Evolutionary conservation across 768 basidiomycete species (phyloP).

Genomic region (Pleurotus djamor): DNA sequence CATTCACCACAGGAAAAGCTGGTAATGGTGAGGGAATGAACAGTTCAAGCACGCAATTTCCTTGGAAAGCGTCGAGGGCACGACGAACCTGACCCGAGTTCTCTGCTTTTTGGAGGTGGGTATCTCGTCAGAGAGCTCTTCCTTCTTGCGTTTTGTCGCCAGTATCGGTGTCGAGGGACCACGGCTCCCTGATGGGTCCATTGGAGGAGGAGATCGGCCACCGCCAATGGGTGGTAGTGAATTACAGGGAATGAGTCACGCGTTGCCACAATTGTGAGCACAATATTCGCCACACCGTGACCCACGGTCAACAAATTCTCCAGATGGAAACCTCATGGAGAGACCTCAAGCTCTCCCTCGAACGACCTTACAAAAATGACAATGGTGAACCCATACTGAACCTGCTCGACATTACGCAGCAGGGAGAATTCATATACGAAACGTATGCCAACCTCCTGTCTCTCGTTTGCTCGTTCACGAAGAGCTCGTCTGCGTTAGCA

Average conservation of each 20-base stretch:
- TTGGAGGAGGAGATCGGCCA: conserved; percentile 32
- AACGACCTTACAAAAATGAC: conserved; percentile 82
- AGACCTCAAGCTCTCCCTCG: conserved; percentile 65
- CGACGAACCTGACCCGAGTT: conserved; percentile 70
- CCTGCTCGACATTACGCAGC: conserved; percentile 66
- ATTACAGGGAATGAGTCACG: conserved; percentile 6
- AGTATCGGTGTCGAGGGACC: conserved; percentile 21
- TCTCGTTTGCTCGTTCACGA: conserved; percentile 9
- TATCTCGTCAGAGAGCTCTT: conserved; percentile 51
- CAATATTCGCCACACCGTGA: neutral
- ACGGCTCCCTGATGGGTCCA: conserved; percentile 15
- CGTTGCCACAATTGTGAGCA: neutral
- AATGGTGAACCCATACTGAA: conserved; percentile 58
- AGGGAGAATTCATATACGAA: conserved; percentile 70
- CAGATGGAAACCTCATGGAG: conserved; percentile 45
- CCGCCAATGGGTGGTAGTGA: neutral
- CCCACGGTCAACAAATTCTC: neutral
- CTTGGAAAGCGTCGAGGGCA: neutral
- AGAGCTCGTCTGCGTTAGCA: conserved; percentile 28
- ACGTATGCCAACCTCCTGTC: conserved; percentile 45
- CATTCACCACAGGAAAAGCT: conserved; percentile 89
- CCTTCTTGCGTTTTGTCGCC: conserved; percentile 58
- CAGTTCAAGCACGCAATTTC: neutral
- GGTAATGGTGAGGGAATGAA: conserved; percentile 10
- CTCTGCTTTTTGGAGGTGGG: conserved; percentile 61